Conservation (phyloP, 2,329 filamentous ascomycete genomes). For the Fusarium continuum region DNA sequence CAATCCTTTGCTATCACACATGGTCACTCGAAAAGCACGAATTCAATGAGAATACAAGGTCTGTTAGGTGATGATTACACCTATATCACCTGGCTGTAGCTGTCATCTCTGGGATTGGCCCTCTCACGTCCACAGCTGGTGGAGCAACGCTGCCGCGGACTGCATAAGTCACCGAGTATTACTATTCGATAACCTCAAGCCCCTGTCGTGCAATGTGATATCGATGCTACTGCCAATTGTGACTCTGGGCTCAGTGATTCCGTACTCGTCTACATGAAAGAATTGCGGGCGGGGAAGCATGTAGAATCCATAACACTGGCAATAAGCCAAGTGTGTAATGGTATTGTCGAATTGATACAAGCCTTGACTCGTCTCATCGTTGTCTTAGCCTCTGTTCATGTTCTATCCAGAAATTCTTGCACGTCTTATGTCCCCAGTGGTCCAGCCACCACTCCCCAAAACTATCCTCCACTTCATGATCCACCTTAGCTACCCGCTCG, state of each 20-base stretch:
- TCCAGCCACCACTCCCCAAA: constrained; percentile 98
- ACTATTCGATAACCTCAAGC: constrained; percentile 3
- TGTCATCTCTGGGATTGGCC: constrained; percentile 15
- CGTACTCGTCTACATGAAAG: neutral
- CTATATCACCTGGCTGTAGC: constrained; percentile 10
- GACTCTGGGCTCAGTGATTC: neutral
- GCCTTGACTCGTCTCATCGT: constrained; percentile 55
- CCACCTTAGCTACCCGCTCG: constrained; percentile 80
- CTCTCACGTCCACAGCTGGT: constrained; percentile 8
- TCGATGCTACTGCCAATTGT: neutral
- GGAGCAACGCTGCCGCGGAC: constrained; percentile 19
- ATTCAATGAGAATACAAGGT: neutral
- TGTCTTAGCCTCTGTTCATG: constrained; percentile 76
- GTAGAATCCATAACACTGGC: neutral
- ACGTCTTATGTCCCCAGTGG: constrained; percentile 82
- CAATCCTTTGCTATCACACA: neutral
- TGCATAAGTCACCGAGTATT: constrained; percentile 16
- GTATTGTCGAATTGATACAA: neutral
- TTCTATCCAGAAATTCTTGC: constrained; percentile 85
- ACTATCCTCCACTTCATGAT: constrained; percentile 82
- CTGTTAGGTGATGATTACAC: constrained; percentile 8
- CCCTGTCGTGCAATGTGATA: constrained; percentile 4
- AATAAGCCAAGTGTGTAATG: neutral
- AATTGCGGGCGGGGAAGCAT: neutral
- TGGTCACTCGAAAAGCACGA: neutral